These are phyloP conservation scores for Pseudogymnoascus sp. DNA, from an alignment of 2,329 filamentous ascomycete genomes.

Conservation along the genomic window DNA sequence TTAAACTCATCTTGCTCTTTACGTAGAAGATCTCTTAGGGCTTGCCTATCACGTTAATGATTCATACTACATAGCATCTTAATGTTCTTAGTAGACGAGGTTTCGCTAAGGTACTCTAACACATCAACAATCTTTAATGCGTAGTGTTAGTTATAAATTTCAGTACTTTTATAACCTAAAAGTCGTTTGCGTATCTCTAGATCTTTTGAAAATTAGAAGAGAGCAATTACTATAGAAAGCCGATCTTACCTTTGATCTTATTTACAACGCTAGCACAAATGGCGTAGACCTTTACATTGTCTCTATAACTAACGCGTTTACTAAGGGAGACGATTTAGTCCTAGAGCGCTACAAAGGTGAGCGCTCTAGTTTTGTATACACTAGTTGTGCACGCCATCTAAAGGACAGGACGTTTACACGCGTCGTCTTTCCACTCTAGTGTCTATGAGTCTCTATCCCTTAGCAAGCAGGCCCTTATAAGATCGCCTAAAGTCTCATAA, in stretches of 20 bases:
- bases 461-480: background rate
- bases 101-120: no score
- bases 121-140: no score
- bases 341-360: background rate
- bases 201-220: background rate
- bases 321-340: background rate
- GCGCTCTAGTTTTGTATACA: background rate
- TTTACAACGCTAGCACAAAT: background rate
- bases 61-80: no score
- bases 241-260: conserved; percentile 3
- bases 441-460: conserved; percentile 5
- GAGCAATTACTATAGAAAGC: background rate
- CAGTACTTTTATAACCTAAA: no score
- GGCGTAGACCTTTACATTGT: background rate
- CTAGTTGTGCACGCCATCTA: background rate
- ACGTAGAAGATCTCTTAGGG: no score
- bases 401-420: background rate
- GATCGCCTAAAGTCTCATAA: background rate
- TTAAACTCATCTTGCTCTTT: no score
- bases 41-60: no score
- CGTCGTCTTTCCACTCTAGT: background rate
- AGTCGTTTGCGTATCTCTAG: background rate
- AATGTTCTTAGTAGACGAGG: no score
- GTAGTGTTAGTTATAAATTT: no score
- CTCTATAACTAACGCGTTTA: background rate